Evolutionary conservation across 1,284 basidiomycete genomes (phyloP).

Genomic region (Lentinula novae-zelandiae): DNA sequence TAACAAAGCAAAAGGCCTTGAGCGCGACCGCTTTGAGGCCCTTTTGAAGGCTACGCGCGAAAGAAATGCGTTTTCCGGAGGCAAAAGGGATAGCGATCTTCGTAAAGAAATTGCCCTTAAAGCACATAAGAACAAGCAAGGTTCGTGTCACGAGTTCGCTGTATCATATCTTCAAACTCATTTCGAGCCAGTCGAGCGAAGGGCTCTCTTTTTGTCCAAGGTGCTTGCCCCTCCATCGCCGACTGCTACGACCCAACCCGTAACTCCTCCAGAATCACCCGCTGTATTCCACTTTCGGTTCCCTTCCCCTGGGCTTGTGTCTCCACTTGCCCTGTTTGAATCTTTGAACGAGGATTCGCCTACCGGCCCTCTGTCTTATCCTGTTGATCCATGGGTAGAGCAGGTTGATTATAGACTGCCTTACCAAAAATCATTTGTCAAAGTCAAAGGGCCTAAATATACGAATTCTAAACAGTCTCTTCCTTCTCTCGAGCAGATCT

Average conservation of each 20-base stretch:
- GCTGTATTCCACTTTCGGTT: slow-evolving; percentile 65
- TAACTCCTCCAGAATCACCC: slow-evolving; percentile 68
- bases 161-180: slow-evolving; percentile 9
- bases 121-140: slow-evolving; percentile 69
- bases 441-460: slow-evolving; percentile 15
- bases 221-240: slow-evolving; percentile 63
- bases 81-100: slow-evolving; percentile 53
- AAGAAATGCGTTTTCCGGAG: slow-evolving; percentile 40
- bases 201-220: slow-evolving; percentile 71
- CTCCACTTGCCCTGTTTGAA: slow-evolving; percentile 60
- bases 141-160: slow-evolving; percentile 37
- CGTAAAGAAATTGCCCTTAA: slow-evolving; percentile 72
- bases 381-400: slow-evolving; percentile 53
- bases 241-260: slow-evolving; percentile 51
- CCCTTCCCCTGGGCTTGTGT: slow-evolving; percentile 63
- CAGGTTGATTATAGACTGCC: slow-evolving; percentile 59
- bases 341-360: slow-evolving; percentile 37
- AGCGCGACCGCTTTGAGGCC: slow-evolving; percentile 58
- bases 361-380: slow-evolving; percentile 19
- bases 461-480: slow-evolving; percentile 27
- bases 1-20: slow-evolving; percentile 46
- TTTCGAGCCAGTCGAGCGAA: slow-evolving; percentile 57
- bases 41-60: slow-evolving; percentile 57
- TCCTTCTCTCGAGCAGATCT: slow-evolving; percentile 75
- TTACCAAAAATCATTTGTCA: slow-evolving; percentile 22